These are phyloP conservation scores for Fomitopsis palustris DNA, from an alignment of 1,284 basidiomycete species.

Conservation along the genomic window DNA sequence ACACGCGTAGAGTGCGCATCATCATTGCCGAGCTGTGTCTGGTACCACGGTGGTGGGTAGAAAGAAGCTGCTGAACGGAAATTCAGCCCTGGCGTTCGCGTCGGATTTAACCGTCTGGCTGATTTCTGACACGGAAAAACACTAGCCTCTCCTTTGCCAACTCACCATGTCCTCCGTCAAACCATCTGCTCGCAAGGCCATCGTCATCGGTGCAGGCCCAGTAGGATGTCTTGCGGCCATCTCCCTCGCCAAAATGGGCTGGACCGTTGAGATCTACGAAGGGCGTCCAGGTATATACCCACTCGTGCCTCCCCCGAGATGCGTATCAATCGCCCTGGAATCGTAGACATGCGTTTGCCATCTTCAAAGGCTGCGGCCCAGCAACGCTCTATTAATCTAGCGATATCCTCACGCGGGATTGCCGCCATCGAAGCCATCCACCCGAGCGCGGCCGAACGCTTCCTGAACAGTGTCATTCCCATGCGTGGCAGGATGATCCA, in stretches of 20 bases:
- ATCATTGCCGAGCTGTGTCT: not conserved
- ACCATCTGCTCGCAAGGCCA: conserved; percentile 36
- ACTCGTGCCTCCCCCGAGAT: conserved; percentile 14
- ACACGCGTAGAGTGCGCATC: not conserved
- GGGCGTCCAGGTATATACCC: conserved; percentile 66
- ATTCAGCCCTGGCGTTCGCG: not conserved
- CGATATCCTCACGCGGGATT: conserved; percentile 91
- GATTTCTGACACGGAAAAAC: conserved; percentile 1
- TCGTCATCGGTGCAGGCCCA: conserved; percentile 85
- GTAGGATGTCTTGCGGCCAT: conserved; percentile 93
- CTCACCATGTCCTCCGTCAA: not conserved
- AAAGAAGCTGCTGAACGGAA: not conserved
- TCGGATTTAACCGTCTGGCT: not conserved
- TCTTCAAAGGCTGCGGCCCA: conserved; percentile 59
- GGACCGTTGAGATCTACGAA: conserved; percentile 90
- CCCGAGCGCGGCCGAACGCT: conserved; percentile 67
- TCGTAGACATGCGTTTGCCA: conserved; percentile 65
- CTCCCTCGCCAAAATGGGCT: conserved; percentile 84
- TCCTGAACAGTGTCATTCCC: conserved; percentile 82
- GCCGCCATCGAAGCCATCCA: conserved; percentile 83
- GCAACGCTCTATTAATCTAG: conserved; percentile 93
- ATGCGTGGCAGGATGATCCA: conserved; percentile 98
- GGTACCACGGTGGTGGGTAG: not conserved
- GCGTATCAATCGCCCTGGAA: conserved; percentile 10
- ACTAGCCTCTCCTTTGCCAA: not conserved